phyloP scores from a whole-genome alignment of 768 basidiomycete genomes.

The Trametes meyenii region DNA sequence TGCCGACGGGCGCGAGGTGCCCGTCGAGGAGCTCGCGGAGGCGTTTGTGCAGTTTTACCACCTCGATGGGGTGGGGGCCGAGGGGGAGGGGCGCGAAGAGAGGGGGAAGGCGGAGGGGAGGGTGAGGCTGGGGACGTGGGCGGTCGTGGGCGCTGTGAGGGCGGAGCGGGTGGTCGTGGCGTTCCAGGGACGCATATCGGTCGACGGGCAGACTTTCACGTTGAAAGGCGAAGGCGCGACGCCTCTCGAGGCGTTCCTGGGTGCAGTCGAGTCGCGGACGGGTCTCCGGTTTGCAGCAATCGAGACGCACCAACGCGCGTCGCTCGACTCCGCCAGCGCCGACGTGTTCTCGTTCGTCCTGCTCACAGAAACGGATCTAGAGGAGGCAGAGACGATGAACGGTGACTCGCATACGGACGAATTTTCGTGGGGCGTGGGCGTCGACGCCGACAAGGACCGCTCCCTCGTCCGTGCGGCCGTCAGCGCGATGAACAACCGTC shows the following conservation, averaged over 20 bases:
- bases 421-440: constrained; percentile 1
- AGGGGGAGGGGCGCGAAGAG: constrained; percentile 54
- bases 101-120: constrained; percentile 47
- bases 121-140: constrained; percentile 63
- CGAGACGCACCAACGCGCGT: constrained; percentile 85
- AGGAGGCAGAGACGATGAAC: neutral
- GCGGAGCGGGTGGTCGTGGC: constrained; percentile 44
- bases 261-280: constrained; percentile 72
- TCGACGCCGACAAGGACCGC: neutral
- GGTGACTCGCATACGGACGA: neutral
- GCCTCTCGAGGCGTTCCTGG: constrained; percentile 71
- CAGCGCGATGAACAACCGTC: constrained; percentile 10
- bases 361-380: neutral
- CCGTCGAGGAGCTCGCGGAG: constrained; percentile 90
- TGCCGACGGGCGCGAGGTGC: constrained; percentile 93
- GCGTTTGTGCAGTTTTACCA: constrained; percentile 84
- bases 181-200: constrained; percentile 63
- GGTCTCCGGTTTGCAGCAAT: constrained; percentile 64
- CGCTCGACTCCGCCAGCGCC: constrained; percentile 60
- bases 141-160: constrained; percentile 46
- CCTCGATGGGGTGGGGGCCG: constrained; percentile 79
- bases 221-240: constrained; percentile 88
- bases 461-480: constrained; percentile 3
- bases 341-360: constrained; percentile 7
- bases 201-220: constrained; percentile 59